Evolutionary conservation across 1,139 yeast species (phyloP).

Genomic region (Barnettozyma hawaiiensis): DNA sequence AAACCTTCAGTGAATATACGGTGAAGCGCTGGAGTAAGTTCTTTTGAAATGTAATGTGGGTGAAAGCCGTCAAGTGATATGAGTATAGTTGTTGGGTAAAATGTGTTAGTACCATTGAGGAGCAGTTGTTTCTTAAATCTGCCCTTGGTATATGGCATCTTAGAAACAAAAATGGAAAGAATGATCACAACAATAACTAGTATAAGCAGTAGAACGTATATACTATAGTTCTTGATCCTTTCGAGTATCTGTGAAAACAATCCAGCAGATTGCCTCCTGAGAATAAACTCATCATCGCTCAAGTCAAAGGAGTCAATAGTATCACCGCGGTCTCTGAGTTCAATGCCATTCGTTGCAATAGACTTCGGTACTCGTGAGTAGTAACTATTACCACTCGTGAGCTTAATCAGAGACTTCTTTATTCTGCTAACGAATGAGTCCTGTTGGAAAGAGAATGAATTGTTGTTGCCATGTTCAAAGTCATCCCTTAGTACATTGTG

Average conservation of each 20-base stretch:
- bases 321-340: conserved; percentile 23
- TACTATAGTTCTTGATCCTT: conserved; percentile 8
- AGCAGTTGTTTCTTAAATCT: conserved; percentile 29
- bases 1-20: conserved; percentile 46
- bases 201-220: conserved; percentile 6
- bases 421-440: conserved; percentile 8
- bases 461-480: conserved; percentile 26
- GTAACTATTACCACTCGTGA: conserved; percentile 13
- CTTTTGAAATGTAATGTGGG: conserved; percentile 74
- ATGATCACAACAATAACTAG: conserved; percentile 17
- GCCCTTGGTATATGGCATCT: conserved; percentile 3
- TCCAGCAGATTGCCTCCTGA: conserved; percentile 11
- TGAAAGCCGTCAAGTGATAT: conserved; percentile 86
- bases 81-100: conserved; percentile 71
- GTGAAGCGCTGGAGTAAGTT: conserved; percentile 67
- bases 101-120: conserved; percentile 66
- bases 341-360: conserved; percentile 25
- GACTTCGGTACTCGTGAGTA: conserved; percentile 13
- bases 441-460: background rate
- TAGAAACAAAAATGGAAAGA: conserved; percentile 15
- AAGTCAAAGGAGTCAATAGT: conserved; percentile 21
- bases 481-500: conserved; percentile 29
- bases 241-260: conserved; percentile 1
- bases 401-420: conserved; percentile 10
- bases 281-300: conserved; percentile 23